Evolutionary conservation across 768 basidiomycete species (phyloP).

Genomic region (Amanita rimosa): DNA sequence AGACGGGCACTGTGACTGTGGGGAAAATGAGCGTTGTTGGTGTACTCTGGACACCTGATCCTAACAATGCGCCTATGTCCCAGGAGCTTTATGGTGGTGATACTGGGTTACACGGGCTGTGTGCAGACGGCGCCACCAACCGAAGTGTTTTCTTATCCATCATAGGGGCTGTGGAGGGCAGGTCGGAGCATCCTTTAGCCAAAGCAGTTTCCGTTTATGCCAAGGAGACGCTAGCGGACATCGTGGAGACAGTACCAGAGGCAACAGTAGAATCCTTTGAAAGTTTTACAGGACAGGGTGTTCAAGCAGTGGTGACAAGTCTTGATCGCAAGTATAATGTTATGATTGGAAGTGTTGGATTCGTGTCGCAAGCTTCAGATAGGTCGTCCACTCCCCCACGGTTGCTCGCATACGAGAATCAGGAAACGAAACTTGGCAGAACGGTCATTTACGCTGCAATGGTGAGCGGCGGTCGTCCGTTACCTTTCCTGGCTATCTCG

Average conservation of each 20-base stretch:
- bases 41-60: conserved; percentile 57
- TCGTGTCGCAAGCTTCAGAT: conserved; percentile 38
- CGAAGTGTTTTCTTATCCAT: conserved; percentile 62
- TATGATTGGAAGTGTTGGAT: conserved; percentile 67
- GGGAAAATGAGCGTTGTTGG: conserved; percentile 84
- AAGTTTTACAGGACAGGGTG: conserved; percentile 82
- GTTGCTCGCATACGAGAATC: conserved; percentile 52
- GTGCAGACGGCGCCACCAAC: conserved; percentile 52
- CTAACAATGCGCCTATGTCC: conserved; percentile 11
- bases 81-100: conserved; percentile 34
- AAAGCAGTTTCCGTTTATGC: conserved; percentile 85
- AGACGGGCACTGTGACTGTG: conserved; percentile 94
- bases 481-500: conserved; percentile 71
- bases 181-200: conserved; percentile 94
- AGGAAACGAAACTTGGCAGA: conserved; percentile 63
- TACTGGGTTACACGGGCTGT: conserved; percentile 29
- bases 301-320: conserved; percentile 56
- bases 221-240: conserved; percentile 40
- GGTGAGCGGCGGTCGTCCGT: conserved; percentile 17
- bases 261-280: conserved; percentile 67
- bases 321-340: conserved; percentile 43
- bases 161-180: conserved; percentile 78
- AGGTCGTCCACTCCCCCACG: conserved; percentile 36
- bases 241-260: conserved; percentile 25
- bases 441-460: conserved; percentile 86